Percentiles rank a stretch among this genome's conserved stretches.
These are phyloP conservation scores for Linum tenue DNA, from an alignment of 345 rosid genomes.

Conservation along the genomic window DNA sequence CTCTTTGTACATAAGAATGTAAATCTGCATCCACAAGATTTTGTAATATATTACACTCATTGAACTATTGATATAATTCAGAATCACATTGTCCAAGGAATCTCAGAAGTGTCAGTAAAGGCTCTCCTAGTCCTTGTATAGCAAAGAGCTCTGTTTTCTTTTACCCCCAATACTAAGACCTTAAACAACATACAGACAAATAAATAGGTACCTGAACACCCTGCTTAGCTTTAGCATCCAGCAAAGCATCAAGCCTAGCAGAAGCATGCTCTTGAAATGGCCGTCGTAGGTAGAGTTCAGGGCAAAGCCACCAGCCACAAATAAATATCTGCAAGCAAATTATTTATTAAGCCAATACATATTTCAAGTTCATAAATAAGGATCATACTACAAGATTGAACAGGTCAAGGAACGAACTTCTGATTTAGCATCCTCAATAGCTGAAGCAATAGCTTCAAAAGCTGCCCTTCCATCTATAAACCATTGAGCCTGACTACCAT, in stretches of 20 bases:
- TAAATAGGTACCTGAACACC: conserved; percentile 72
- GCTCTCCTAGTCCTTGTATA: neutral
- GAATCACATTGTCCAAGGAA: neutral
- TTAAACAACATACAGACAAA: neutral
- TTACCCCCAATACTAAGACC: neutral
- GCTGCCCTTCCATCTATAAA: conserved; percentile 92
- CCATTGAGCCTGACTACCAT: conserved; percentile 98
- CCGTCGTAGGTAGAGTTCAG: conserved; percentile 89
- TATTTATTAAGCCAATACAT: conserved; percentile 22
- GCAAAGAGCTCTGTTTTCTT: neutral
- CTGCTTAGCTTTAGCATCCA: conserved; percentile 95
- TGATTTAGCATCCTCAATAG: conserved; percentile 90
- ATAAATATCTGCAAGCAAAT: conserved; percentile 69
- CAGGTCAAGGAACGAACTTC: conserved; percentile 53
- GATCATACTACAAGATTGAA: conserved; percentile 8
- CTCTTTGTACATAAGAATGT: conserved; percentile 95
- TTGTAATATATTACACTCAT: neutral
- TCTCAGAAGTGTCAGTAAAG: neutral
- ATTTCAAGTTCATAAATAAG: conserved; percentile 4
- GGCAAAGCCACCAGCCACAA: conserved; percentile 99
- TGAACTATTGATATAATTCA: too few relatives aligned
- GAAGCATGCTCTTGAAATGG: conserved; percentile 63
- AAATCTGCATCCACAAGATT: conserved; percentile 51
- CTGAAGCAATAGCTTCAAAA: conserved; percentile 82
- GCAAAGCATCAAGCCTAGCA: conserved; percentile 78